Evolutionary conservation across 768 basidiomycete genomes (phyloP).

Genomic region (Ramaria sp.): DNA sequence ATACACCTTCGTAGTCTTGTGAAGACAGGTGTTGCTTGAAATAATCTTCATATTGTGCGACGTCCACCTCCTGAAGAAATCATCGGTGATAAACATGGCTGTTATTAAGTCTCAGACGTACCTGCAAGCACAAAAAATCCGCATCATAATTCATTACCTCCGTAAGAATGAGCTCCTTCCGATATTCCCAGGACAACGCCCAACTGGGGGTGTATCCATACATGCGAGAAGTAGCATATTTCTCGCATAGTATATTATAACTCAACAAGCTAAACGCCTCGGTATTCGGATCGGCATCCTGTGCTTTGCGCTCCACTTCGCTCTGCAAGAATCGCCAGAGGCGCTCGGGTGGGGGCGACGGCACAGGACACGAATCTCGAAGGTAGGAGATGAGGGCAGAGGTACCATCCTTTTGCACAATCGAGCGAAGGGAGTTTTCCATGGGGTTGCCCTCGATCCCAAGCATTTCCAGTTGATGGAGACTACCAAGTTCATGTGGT

Average conservation of each 20-base stretch:
- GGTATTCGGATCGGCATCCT: slow-evolving; percentile 47
- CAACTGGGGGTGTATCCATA: slow-evolving; percentile 97
- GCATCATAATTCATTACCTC: slow-evolving; percentile 74
- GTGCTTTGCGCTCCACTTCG: slow-evolving; percentile 45
- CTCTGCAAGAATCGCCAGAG: slow-evolving; percentile 58
- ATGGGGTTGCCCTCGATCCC: slow-evolving; percentile 98
- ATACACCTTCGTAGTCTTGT: slow-evolving; percentile 83
- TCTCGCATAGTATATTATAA: slow-evolving; percentile 94
- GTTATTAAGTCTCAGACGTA: slow-evolving; percentile 9
- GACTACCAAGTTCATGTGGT: slow-evolving; percentile 77
- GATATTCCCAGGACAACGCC: slow-evolving; percentile 93
- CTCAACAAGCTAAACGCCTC: slow-evolving; percentile 76
- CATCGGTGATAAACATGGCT: not conserved
- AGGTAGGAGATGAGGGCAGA: slow-evolving; percentile 76
- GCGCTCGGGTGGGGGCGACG: slow-evolving; percentile 70
- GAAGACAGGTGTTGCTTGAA: slow-evolving; percentile 63
- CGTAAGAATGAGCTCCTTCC: slow-evolving; percentile 76
- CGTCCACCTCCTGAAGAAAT: slow-evolving; percentile 62
- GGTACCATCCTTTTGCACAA: slow-evolving; percentile 95
- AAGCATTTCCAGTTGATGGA: slow-evolving; percentile 86
- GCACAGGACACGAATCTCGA: slow-evolving; percentile 86
- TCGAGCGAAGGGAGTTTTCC: slow-evolving; percentile 58
- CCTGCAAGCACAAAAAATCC: slow-evolving; percentile 87
- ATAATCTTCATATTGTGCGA: slow-evolving; percentile 84
- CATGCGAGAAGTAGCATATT: slow-evolving; percentile 74